A percentile compares a stretch with the other conserved stretches of the same genome.
Evolutionary conservation across 768 basidiomycete genomes (phyloP).

Genomic region (Wakefieldia striispora): DNA sequence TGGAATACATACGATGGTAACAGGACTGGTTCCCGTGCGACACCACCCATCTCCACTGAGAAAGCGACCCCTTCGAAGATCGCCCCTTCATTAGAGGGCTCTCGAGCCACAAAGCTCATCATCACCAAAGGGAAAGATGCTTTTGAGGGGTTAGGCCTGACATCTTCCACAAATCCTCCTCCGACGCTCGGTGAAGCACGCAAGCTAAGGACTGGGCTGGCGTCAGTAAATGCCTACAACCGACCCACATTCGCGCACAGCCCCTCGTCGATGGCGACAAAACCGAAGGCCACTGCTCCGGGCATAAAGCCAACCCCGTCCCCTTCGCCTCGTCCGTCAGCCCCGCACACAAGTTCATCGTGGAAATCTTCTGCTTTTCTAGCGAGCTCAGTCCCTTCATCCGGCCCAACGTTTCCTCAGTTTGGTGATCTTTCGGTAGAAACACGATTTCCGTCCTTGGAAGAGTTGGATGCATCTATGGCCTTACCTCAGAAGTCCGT

Average conservation of each 20-base stretch:
- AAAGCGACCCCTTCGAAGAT: constrained; percentile 24
- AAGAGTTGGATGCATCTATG: constrained; percentile 70
- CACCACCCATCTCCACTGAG: constrained; percentile 6
- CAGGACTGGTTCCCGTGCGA: constrained; percentile 6
- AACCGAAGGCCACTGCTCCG: constrained; percentile 17
- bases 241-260: constrained; percentile 15
- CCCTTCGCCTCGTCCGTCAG: constrained; percentile 31
- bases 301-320: constrained; percentile 22
- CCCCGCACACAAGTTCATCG: constrained; percentile 14
- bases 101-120: constrained; percentile 30
- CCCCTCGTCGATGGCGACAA: constrained; percentile 15
- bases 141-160: constrained; percentile 71
- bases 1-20: constrained; percentile 49
- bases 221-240: constrained; percentile 43
- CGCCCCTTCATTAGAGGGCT: constrained; percentile 27
- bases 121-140: constrained; percentile 59
- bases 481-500: constrained; percentile 24
- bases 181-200: constrained; percentile 78
- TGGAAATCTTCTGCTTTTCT: constrained; percentile 18
- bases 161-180: constrained; percentile 42
- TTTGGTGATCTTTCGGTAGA: constrained; percentile 53
- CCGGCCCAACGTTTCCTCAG: constrained; percentile 33
- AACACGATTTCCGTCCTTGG: constrained; percentile 82
- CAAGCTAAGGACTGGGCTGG: constrained; percentile 67
- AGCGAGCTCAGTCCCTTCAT: constrained; percentile 39